phyloP scores from a whole-genome alignment of 169 alveolate species.

The Babesia microti region DNA sequence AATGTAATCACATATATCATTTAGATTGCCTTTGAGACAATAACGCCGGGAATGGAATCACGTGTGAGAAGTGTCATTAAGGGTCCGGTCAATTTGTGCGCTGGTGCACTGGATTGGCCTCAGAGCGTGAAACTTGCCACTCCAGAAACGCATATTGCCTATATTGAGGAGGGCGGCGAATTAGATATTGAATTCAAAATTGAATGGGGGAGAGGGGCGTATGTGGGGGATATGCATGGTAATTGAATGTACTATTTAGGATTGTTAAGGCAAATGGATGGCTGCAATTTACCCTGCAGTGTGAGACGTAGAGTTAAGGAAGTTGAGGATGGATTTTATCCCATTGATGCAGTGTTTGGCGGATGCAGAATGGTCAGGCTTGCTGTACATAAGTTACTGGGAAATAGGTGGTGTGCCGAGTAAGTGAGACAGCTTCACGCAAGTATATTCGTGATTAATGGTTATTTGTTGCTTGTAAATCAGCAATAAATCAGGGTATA shows the following conservation, averaged over 20 bases:
- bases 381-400: slow-evolving; percentile 73
- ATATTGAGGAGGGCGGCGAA: slow-evolving; percentile 54
- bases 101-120: slow-evolving; percentile 67
- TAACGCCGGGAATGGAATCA: slow-evolving; percentile 41
- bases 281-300: slow-evolving; percentile 58
- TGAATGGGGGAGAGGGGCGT: slow-evolving; percentile 70
- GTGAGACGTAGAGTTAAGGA: slow-evolving; percentile 55
- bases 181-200: slow-evolving; percentile 61
- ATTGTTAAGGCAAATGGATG: slow-evolving; percentile 59
- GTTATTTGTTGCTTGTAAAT: no score
- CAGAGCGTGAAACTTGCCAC: slow-evolving; percentile 47
- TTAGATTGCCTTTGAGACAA: slow-evolving; percentile 45
- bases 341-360: slow-evolving; percentile 62
- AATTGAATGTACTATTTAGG: slow-evolving; percentile 21
- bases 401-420: slow-evolving; percentile 62
- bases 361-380: slow-evolving; percentile 70
- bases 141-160: slow-evolving; percentile 60
- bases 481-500: no score
- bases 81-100: slow-evolving; percentile 63
- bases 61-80: slow-evolving; percentile 49
- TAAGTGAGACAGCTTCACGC: slow-evolving; percentile 30
- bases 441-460: no score
- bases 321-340: slow-evolving; percentile 57
- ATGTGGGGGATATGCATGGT: slow-evolving; percentile 57
- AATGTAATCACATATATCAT: slow-evolving; percentile 1